phyloP scores from a whole-genome alignment of 192 early-diverging fungal species.

The Entomortierella beljakovae region DNA sequence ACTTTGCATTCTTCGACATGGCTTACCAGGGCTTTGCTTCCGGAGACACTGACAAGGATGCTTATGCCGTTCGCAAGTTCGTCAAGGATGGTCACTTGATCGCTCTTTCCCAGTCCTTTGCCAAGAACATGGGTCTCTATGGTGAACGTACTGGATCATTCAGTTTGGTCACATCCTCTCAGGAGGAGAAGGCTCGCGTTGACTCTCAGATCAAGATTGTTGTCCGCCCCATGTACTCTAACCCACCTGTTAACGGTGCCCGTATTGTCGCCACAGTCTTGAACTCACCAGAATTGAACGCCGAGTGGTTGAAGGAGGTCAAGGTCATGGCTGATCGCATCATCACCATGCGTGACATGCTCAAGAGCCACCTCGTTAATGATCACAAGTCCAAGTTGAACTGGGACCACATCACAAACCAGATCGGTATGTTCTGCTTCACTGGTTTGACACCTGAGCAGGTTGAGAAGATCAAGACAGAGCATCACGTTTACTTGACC shows the following conservation, averaged over 20 bases:
- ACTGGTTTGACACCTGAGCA: constrained; percentile 92
- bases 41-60: constrained; percentile 88
- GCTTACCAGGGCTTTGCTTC: constrained; percentile 99
- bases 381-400: constrained; percentile 79
- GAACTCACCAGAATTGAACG: constrained; percentile 73
- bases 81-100: constrained; percentile 82
- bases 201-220: constrained; percentile 96
- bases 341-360: constrained; percentile 87
- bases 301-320: constrained; percentile 93
- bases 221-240: constrained; percentile 98
- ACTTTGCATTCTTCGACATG: constrained; percentile 98
- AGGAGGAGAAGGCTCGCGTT: constrained; percentile 82
- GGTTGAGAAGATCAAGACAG: constrained; percentile 77
- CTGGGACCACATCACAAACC: constrained; percentile 95
- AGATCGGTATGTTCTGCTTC: constrained; percentile 99
- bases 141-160: constrained; percentile 97
- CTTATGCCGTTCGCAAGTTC: constrained; percentile 94
- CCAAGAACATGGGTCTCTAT: constrained; percentile 99
- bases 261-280: constrained; percentile 93
- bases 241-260: constrained; percentile 96
- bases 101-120: constrained; percentile 93
- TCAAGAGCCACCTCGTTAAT: constrained; percentile 83
- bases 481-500: constrained; percentile 95
- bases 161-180: constrained; percentile 79
- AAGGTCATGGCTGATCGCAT: constrained; percentile 98